A percentile compares a stretch with the other conserved stretches of the same genome.
Evolutionary conservation across 1,139 yeast genomes (phyloP).

Genomic region (Magnusiomyces clavatus): DNA sequence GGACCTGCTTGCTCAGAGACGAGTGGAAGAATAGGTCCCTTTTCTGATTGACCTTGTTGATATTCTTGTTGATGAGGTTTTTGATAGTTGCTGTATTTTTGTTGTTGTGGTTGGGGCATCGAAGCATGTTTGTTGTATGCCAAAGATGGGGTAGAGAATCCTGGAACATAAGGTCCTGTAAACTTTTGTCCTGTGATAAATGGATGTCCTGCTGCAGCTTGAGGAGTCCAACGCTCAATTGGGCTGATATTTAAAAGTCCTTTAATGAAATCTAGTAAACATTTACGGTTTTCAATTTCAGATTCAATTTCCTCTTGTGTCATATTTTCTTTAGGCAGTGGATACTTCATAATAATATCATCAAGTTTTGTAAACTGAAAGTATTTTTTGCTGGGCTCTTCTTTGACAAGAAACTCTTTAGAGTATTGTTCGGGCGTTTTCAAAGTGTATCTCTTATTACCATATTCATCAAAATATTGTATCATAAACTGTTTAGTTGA

Average conservation of each 20-base stretch:
- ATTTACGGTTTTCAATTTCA: conserved; percentile 64
- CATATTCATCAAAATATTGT: conserved; percentile 34
- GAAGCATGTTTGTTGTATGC: neutral
- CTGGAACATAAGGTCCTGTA: conserved; percentile 32
- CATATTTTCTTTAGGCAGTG: conserved; percentile 67
- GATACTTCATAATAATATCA: conserved; percentile 71
- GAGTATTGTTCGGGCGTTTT: conserved; percentile 56
- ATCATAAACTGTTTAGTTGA: conserved; percentile 65
- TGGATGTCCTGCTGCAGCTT: conserved; percentile 89
- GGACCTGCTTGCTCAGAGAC: neutral
- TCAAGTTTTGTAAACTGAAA: conserved; percentile 65
- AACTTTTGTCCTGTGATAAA: conserved; percentile 49
- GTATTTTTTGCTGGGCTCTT: conserved; percentile 78
- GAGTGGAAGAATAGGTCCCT: neutral
- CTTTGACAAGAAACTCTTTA: conserved; percentile 48
- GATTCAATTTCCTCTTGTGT: conserved; percentile 42
- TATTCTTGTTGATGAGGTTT: conserved; percentile 1
- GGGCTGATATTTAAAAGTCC: conserved; percentile 84
- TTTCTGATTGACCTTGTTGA: neutral
- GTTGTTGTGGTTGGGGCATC: conserved; percentile 6
- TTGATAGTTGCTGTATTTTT: neutral
- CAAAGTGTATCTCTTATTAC: conserved; percentile 37
- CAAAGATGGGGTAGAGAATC: conserved; percentile 4
- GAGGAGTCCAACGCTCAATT: conserved; percentile 92
- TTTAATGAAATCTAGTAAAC: conserved; percentile 67